phyloP scores from a whole-genome alignment of 345 rosid species.

The Acer saccharum region DNA sequence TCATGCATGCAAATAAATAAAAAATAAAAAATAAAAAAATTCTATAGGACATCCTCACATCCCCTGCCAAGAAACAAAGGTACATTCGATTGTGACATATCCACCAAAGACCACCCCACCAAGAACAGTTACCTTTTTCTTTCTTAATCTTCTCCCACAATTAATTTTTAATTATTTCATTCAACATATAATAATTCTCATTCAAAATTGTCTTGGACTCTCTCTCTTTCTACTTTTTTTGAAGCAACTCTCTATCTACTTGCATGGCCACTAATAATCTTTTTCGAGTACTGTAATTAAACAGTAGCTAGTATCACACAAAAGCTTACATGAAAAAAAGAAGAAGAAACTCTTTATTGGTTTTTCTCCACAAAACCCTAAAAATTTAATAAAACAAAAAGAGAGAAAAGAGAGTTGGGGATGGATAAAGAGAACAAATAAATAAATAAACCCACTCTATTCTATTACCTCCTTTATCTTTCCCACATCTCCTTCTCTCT shows the following conservation, averaged over 20 bases:
- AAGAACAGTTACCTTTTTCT: slow-evolving; percentile 21
- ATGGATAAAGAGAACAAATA: slow-evolving; percentile 26
- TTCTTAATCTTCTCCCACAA: slow-evolving; percentile 13
- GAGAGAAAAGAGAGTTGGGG: slow-evolving; percentile 22
- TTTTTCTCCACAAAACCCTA: slow-evolving; percentile 27
- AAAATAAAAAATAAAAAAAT: neutral
- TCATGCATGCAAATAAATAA: slow-evolving; percentile 20
- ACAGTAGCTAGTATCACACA: slow-evolving; percentile 8
- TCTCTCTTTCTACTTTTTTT: neutral
- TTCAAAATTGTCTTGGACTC: slow-evolving; percentile 20
- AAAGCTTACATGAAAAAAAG: slow-evolving; percentile 26
- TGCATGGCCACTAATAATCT: slow-evolving; percentile 39
- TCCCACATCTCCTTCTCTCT: slow-evolving; percentile 31
- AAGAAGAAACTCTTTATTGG: slow-evolving; percentile 22
- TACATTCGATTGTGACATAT: slow-evolving; percentile 38
- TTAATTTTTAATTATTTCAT: slow-evolving; percentile 8
- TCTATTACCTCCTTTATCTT: slow-evolving; percentile 34
- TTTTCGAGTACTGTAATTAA: slow-evolving; percentile 23
- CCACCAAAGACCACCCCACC: slow-evolving; percentile 42
- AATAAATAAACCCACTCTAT: slow-evolving; percentile 17
- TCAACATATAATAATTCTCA: slow-evolving; percentile 6
- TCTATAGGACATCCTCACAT: slow-evolving; percentile 24
- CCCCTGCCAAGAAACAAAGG: slow-evolving; percentile 38
- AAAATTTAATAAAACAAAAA: slow-evolving; percentile 42
- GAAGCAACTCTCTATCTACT: slow-evolving; percentile 6